phyloP scores from a whole-genome alignment of 2,329 filamentous ascomycete genomes.

The Curvularia sp. region DNA sequence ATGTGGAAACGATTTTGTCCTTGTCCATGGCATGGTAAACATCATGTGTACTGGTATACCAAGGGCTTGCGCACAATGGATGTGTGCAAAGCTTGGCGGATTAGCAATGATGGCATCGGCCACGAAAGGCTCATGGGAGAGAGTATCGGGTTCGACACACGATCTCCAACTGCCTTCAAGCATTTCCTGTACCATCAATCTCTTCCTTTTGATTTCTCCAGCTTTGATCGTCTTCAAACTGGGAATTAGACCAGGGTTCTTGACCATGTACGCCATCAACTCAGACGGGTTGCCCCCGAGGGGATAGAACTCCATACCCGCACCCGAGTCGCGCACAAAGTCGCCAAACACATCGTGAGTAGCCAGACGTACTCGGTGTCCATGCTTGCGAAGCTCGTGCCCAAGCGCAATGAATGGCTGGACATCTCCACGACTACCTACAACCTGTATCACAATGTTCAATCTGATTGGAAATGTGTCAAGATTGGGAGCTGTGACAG shows the following conservation, averaged over 20 bases:
- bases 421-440: conserved; percentile 62
- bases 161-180: conserved; percentile 39
- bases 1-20: conserved; percentile 57
- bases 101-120: conserved; percentile 82
- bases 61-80: conserved; percentile 75
- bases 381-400: conserved; percentile 52
- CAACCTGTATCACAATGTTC: conserved; percentile 64
- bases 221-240: conserved; percentile 26
- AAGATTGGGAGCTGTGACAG: no score
- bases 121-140: conserved; percentile 68
- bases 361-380: conserved; percentile 39
- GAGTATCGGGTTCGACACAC: conserved; percentile 47
- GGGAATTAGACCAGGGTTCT: conserved; percentile 54
- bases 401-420: conserved; percentile 68
- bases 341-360: conserved; percentile 30
- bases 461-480: conserved; percentile 50
- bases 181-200: conserved; percentile 34
- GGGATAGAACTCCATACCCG: conserved; percentile 47
- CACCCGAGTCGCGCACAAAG: conserved; percentile 25
- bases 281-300: conserved; percentile 46
- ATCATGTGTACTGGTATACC: conserved; percentile 79
- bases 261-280: conserved; percentile 61
- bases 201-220: conserved; percentile 47
- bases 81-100: conserved; percentile 76
- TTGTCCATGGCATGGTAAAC: conserved; percentile 65